phyloP scores from a whole-genome alignment of 2,329 filamentous ascomycete species.

The Diaporthe eres region DNA sequence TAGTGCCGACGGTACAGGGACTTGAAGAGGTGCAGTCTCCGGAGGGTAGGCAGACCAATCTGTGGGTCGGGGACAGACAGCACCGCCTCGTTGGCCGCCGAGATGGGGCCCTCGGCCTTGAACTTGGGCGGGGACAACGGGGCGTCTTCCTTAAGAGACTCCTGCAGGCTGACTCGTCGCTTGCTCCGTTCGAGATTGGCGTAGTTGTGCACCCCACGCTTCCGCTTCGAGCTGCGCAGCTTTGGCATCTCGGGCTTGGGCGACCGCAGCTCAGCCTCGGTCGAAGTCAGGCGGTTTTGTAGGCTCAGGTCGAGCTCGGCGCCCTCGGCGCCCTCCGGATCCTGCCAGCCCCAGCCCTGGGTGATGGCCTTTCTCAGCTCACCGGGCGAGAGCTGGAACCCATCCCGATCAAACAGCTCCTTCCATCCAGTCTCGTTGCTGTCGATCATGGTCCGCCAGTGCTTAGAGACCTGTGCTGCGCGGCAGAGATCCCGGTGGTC shows the following conservation, averaged over 20 bases:
- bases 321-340: conserved; percentile 80
- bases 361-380: conserved; percentile 88
- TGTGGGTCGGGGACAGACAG: conserved; percentile 85
- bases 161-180: conserved; percentile 65
- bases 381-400: conserved; percentile 81
- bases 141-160: conserved; percentile 60
- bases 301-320: conserved; percentile 85
- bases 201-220: conserved; percentile 64
- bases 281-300: conserved; percentile 65
- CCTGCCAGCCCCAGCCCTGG: conserved; percentile 98
- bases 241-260: conserved; percentile 61
- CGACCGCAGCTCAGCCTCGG: conserved; percentile 66
- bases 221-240: conserved; percentile 68
- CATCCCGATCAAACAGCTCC: conserved; percentile 87
- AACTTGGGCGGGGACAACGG: conserved; percentile 59
- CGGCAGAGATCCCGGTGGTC: conserved; percentile 89
- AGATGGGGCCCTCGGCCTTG: conserved; percentile 85
- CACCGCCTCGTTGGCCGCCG: conserved; percentile 87
- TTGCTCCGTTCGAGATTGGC: conserved; percentile 66
- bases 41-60: conserved; percentile 82
- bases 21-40: conserved; percentile 93
- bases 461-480: conserved; percentile 92
- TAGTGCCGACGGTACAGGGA: conserved; percentile 94
- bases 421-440: conserved; percentile 98
- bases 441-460: conserved; percentile 92